Percentiles rank a stretch among this genome's conserved stretches.
phyloP scores from a whole-genome alignment of 2,329 filamentous ascomycete genomes.

The Xylaria hypoxylon region DNA sequence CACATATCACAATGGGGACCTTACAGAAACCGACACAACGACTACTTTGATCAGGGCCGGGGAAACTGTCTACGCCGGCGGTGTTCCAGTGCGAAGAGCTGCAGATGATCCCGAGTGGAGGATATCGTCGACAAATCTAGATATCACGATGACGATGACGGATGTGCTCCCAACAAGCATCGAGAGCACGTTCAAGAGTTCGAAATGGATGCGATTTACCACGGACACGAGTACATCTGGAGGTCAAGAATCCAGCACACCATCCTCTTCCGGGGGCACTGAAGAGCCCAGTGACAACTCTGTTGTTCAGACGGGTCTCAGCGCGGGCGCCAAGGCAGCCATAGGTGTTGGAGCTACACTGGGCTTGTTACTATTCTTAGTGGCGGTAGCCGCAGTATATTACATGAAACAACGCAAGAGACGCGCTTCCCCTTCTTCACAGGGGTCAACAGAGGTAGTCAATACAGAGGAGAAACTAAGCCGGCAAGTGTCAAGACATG shows the following conservation, averaged over 20 bases:
- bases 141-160: background rate
- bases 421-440: background rate
- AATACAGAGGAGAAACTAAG: background rate
- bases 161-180: background rate
- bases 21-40: background rate
- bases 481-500: background rate
- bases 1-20: background rate
- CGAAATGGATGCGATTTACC: background rate
- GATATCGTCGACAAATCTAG: background rate
- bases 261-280: background rate
- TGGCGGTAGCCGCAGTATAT: background rate
- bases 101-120: background rate
- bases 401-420: background rate
- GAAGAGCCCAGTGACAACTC: background rate
- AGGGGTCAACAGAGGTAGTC: background rate
- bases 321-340: background rate
- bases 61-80: background rate
- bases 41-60: slow-evolving; percentile 5
- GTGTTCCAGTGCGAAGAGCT: slow-evolving; percentile 2
- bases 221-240: background rate
- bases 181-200: background rate
- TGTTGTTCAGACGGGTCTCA: background rate
- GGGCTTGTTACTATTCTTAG: background rate
- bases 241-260: background rate
- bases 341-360: slow-evolving; percentile 3